phyloP scores from a whole-genome alignment of 176 grass and related monocot species.

The Aegilops tauschii region DNA sequence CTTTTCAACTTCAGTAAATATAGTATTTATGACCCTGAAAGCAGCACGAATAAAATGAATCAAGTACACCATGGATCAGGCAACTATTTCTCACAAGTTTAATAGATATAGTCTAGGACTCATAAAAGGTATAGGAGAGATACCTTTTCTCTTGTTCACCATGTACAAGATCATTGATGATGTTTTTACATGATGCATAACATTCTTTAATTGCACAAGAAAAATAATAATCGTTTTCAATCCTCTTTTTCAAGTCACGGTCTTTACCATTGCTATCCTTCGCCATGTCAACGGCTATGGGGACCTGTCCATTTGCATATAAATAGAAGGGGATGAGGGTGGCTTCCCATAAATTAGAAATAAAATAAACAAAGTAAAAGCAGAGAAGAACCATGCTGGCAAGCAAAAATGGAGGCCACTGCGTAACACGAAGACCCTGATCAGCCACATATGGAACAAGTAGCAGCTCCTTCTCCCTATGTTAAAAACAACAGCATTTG shows the following conservation, averaged over 20 bases:
- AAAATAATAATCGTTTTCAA: conserved; percentile 76
- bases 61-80: conserved; percentile 11
- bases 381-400: conserved; percentile 71
- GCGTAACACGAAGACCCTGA: conserved; percentile 58
- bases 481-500: neutral
- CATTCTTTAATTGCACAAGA: conserved; percentile 80
- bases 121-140: conserved; percentile 1
- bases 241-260: conserved; percentile 70
- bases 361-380: conserved; percentile 12
- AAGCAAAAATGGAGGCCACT: conserved; percentile 98
- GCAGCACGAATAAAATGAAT: conserved; percentile 22
- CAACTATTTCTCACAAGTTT: conserved; percentile 18
- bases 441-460: conserved; percentile 94
- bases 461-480: conserved; percentile 87
- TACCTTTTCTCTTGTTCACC: conserved; percentile 68
- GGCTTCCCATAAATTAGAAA: conserved; percentile 15
- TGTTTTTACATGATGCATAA: conserved; percentile 75
- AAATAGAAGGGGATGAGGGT: conserved; percentile 1
- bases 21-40: conserved; percentile 74
- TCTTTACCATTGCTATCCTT: conserved; percentile 79
- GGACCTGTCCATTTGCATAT: conserved; percentile 53
- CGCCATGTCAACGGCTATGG: conserved; percentile 97
- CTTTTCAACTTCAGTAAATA: conserved; percentile 66
- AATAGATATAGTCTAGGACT: conserved; percentile 11
- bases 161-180: conserved; percentile 71